Evolutionary conservation across 2,329 filamentous ascomycete species (phyloP).

Genomic region (Colletotrichum navitas): DNA sequence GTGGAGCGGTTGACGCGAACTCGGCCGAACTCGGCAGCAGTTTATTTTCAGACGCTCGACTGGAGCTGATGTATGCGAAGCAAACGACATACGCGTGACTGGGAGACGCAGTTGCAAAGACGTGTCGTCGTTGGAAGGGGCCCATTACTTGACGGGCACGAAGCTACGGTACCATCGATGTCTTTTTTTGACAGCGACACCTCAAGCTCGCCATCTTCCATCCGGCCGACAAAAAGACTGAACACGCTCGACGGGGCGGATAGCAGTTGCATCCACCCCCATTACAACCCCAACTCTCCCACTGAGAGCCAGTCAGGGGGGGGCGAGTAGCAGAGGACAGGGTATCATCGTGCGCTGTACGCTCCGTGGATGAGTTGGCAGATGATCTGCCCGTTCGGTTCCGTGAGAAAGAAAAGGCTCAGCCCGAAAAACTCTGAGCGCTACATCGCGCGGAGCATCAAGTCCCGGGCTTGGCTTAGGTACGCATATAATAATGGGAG

Average conservation of each 20-base stretch:
- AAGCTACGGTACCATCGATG: slow-evolving; percentile 5
- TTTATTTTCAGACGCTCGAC: not conserved
- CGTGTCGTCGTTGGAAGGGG: not conserved
- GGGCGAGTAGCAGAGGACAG: not conserved
- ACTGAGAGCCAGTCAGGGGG: not conserved
- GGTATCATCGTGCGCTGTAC: slow-evolving; percentile 5
- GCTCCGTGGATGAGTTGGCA: not conserved
- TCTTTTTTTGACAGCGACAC: slow-evolving; percentile 15
- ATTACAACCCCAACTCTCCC: not conserved
- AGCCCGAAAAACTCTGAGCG: slow-evolving; percentile 35
- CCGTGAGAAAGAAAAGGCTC: slow-evolving; percentile 11
- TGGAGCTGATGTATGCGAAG: slow-evolving; percentile 5
- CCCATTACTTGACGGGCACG: slow-evolving; percentile 5
- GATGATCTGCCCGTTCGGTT: slow-evolving; percentile 27
- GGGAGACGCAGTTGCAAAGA: not conserved
- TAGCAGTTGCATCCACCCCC: slow-evolving; percentile 11
- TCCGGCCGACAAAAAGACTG: slow-evolving; percentile 2
- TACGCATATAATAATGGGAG: not conserved
- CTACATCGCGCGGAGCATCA: slow-evolving; percentile 24
- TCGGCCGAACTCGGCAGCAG: not conserved
- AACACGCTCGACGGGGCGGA: not conserved
- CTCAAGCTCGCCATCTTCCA: not conserved
- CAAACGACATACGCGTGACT: not conserved
- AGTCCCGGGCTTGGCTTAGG: slow-evolving; percentile 2
- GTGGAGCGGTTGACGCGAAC: not conserved